Evolutionary conservation across 306 rosid genomes (phyloP).

Genomic region (Sindora glabra): DNA sequence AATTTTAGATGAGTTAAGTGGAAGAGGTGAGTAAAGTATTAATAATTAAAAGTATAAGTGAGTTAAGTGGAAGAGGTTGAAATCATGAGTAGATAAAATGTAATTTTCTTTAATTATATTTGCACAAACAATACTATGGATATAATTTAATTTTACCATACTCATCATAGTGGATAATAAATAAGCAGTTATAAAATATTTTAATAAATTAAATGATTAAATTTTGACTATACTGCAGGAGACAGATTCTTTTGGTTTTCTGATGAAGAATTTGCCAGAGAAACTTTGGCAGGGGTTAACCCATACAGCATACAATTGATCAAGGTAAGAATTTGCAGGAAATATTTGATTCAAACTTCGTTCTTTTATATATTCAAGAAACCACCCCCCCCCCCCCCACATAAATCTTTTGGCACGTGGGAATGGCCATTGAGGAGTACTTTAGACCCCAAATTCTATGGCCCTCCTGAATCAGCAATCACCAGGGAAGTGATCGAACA

Average conservation of each 20-base stretch:
- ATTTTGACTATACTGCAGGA: conserved; percentile 34
- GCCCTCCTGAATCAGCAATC: conserved; percentile 38
- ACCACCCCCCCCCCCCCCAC: too few species aligned
- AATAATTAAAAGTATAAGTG: too few species aligned
- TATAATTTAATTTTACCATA: too few species aligned
- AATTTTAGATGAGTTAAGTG: too few species aligned
- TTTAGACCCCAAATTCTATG: conserved; percentile 36
- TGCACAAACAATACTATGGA: too few species aligned
- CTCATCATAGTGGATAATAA: too few species aligned
- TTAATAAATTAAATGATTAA: too few species aligned
- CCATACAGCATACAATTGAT: conserved; percentile 34
- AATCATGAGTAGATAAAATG: too few species aligned
- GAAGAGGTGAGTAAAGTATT: too few species aligned
- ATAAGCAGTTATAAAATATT: too few species aligned
- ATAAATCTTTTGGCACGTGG: conserved; percentile 9
- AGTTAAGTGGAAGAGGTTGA: too few species aligned
- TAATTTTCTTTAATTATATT: too few species aligned
- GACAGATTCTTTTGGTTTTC: conserved; percentile 79
- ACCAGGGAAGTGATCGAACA: conserved; percentile 34
- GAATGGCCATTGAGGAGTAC: conserved; percentile 60
- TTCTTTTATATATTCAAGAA: not conserved
- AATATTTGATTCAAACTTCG: not conserved
- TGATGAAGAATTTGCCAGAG: conserved; percentile 60
- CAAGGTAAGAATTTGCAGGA: conserved; percentile 15
- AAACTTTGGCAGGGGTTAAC: conserved; percentile 45